Base-by-base conservation (phyloP, 345 rosid species). In the Microthlaspi erraticum region DNA sequence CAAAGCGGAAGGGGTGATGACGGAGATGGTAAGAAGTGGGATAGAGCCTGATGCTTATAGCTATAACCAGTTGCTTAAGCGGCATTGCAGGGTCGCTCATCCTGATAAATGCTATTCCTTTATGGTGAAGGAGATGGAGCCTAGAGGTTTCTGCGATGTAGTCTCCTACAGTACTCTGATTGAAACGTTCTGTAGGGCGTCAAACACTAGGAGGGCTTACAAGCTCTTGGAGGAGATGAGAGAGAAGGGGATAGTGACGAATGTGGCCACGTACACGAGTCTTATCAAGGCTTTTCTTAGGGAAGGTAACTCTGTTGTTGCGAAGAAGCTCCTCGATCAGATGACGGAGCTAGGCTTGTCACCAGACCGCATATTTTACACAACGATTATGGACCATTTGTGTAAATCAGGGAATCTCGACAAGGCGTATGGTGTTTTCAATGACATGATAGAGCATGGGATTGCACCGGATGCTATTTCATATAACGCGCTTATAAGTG, bases 161-260 rank as follows among this genome's bases (percentile, higher is more conserved):
- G 87, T 89, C 74, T 86, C 99, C 33, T 91, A 88, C 71, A 91
- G 93, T 81, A 91, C 93, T 8, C 55, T 94, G 51, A 91, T 91
- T 19, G 61, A 76, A 29, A 84, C 88, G 31, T 84, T 83, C 75
- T 89, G 97, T 61, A 81, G 70, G 72, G 72, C 78, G 17, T 63
- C 80, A 63, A 71, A 60, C 34, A 73, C 77, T 20, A 76, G 71
- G 71, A 84, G 71, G 63, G 96, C 93, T 66, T 84, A 80, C 75
- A 79, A 75, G 78, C 70, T 94, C 46, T 86, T 87, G 77, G 83
- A 84, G 73, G 95, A 88, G 74, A 91, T 91, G 96, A 78, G 73
- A 36, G 69, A 34, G 60, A 84, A 80, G 76, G 90, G 86, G 72
- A 84, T 91, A 60, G 60, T 45, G 60, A 85, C 83, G 8, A 89